A percentile compares a stretch with the other conserved stretches of the same genome.
phyloP scores from a whole-genome alignment of 106 monocot genomes.

The Platanthera zijinensis region DNA sequence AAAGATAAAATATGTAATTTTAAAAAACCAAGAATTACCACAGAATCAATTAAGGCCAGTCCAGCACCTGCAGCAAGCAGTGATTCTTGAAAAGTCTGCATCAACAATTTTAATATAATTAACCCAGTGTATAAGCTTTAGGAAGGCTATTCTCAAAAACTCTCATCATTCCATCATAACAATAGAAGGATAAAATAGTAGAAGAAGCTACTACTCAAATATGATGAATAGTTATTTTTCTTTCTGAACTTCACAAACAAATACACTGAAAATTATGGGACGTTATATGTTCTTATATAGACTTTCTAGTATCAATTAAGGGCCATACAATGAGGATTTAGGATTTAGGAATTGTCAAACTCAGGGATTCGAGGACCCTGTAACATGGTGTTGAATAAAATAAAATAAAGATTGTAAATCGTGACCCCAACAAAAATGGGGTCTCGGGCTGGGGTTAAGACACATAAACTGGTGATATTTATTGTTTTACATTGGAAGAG shows the following conservation, averaged over 20 bases:
- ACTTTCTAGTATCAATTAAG: background rate
- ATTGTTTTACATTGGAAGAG: background rate
- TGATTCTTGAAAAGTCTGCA: conserved; percentile 94
- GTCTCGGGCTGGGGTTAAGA: background rate
- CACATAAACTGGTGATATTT: no score
- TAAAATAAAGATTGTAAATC: background rate
- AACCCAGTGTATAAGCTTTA: conserved; percentile 2
- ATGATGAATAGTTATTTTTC: background rate
- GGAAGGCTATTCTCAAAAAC: background rate
- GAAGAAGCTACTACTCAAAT: background rate
- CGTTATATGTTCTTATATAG: no score
- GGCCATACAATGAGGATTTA: background rate
- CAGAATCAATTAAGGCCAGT: conserved; percentile 69
- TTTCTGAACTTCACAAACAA: background rate
- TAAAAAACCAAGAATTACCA: conserved; percentile 36
- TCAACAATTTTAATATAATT: conserved; percentile 2
- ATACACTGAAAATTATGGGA: background rate
- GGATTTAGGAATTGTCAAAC: background rate
- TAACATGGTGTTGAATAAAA: background rate
- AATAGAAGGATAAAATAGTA: background rate
- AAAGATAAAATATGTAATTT: background rate
- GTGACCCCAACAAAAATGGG: background rate
- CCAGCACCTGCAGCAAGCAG: conserved; percentile 91
- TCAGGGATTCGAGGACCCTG: background rate
- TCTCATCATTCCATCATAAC: background rate